phyloP scores from a whole-genome alignment of 192 early-diverging fungal genomes.

The Mortierella alpina region DNA sequence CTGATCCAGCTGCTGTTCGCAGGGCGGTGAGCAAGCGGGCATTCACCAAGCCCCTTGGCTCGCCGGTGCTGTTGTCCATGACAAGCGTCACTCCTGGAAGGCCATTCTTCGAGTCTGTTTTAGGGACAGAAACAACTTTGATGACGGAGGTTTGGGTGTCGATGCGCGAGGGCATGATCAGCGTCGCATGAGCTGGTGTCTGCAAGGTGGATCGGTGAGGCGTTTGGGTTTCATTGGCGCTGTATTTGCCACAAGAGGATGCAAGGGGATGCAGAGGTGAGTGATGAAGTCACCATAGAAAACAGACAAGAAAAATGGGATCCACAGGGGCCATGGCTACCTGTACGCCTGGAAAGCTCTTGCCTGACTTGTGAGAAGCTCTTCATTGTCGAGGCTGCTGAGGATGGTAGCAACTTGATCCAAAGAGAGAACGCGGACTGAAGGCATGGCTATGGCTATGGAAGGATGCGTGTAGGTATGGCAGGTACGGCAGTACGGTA shows the following conservation, averaged over 20 bases:
- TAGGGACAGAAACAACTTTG: constrained; percentile 62
- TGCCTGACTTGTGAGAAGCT: constrained; percentile 33
- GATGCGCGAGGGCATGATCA: constrained; percentile 65
- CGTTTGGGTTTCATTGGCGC: constrained; percentile 53
- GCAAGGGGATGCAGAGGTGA: background rate
- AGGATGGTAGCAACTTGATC: constrained; percentile 44
- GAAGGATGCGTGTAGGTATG: background rate
- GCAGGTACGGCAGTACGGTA: background rate
- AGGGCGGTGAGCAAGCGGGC: constrained; percentile 59
- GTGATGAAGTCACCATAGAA: background rate
- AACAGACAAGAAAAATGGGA: background rate
- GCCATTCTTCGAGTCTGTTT: constrained; percentile 53
- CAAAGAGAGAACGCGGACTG: constrained; percentile 37
- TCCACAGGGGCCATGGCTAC: background rate
- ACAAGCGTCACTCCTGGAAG: constrained; percentile 58
- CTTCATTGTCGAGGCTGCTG: constrained; percentile 21
- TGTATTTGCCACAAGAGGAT: background rate
- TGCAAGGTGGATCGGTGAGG: constrained; percentile 55
- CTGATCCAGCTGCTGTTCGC: constrained; percentile 65
- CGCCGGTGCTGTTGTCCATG: constrained; percentile 57
- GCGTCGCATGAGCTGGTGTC: constrained; percentile 49
- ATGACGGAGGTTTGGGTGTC: constrained; percentile 53
- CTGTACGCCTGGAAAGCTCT: constrained; percentile 46
- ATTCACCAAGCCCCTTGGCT: constrained; percentile 59
- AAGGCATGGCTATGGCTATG: constrained; percentile 16